These are phyloP conservation scores for Podaxis pistillaris DNA, from an alignment of 768 basidiomycete genomes.

Conservation along the genomic window DNA sequence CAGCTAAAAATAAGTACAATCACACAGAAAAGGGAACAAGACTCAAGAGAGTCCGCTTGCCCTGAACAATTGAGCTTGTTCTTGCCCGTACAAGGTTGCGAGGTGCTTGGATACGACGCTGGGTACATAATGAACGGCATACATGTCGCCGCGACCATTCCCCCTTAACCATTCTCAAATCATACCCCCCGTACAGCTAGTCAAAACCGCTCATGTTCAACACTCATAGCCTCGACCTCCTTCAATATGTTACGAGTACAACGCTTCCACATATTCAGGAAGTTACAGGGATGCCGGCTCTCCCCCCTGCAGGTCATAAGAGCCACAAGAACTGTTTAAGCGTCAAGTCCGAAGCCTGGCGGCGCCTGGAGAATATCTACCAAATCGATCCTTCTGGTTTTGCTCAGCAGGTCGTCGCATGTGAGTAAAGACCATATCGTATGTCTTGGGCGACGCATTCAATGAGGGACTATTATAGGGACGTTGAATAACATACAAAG, in stretches of 20 bases:
- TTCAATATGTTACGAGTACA: conserved; percentile 45
- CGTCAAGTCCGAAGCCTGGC: conserved; percentile 46
- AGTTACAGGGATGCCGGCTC: conserved; percentile 27
- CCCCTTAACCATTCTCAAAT: neutral
- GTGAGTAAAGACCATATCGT: neutral
- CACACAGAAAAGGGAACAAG: neutral
- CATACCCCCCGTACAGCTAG: neutral
- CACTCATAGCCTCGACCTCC: conserved; percentile 39
- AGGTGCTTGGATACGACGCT: neutral
- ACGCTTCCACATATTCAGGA: conserved; percentile 41
- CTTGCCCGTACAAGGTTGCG: neutral
- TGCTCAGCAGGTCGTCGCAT: neutral
- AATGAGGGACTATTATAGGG: conserved; percentile 1
- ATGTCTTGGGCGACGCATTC: neutral
- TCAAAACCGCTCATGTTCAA: conserved; percentile 19
- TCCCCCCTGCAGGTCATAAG: conserved; percentile 40
- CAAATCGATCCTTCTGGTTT: conserved; percentile 25
- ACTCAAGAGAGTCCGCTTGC: neutral
- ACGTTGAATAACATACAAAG: conserved; percentile 2
- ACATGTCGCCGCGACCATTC: neutral
- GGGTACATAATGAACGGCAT: conserved; percentile 6
- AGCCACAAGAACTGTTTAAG: conserved; percentile 42
- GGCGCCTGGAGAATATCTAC: conserved; percentile 51
- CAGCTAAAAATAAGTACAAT: neutral
- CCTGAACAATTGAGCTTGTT: neutral